phyloP scores from a whole-genome alignment of 306 rosid species.

The Gastrolobium bilobum region DNA sequence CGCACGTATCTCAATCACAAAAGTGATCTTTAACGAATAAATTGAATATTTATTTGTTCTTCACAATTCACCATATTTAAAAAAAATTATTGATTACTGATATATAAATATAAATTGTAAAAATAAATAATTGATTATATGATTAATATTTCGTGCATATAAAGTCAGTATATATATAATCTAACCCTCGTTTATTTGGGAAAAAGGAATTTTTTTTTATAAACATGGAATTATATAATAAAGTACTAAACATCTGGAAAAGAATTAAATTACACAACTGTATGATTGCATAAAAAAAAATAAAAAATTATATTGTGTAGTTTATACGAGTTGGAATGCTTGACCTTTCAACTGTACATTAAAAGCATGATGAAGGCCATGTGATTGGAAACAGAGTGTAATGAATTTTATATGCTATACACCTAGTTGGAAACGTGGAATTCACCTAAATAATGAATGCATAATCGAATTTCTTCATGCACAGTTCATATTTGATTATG shows the following conservation, averaged over 20 bases:
- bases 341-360: conserved; percentile 46
- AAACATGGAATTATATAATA: background rate
- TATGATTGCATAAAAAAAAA: conserved; percentile 28
- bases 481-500: conserved; percentile 22
- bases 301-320: conserved; percentile 34
- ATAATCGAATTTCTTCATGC: conserved; percentile 38
- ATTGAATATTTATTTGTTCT: background rate
- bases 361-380: conserved; percentile 50
- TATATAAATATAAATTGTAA: background rate
- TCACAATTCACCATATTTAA: background rate
- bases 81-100: background rate
- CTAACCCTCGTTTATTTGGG: background rate
- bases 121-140: background rate
- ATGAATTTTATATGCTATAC: conserved; percentile 44
- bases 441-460: conserved; percentile 47
- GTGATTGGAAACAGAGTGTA: conserved; percentile 50
- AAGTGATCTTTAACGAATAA: background rate
- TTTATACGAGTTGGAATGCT: conserved; percentile 49
- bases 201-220: background rate
- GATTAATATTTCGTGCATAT: background rate
- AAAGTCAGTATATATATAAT: background rate
- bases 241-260: conserved; percentile 15
- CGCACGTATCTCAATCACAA: background rate
- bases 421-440: conserved; percentile 52
- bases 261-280: conserved; percentile 1